Evolutionary conservation across 257 asterid genomes (phyloP).

Genomic region (Verbascum thapsus): DNA sequence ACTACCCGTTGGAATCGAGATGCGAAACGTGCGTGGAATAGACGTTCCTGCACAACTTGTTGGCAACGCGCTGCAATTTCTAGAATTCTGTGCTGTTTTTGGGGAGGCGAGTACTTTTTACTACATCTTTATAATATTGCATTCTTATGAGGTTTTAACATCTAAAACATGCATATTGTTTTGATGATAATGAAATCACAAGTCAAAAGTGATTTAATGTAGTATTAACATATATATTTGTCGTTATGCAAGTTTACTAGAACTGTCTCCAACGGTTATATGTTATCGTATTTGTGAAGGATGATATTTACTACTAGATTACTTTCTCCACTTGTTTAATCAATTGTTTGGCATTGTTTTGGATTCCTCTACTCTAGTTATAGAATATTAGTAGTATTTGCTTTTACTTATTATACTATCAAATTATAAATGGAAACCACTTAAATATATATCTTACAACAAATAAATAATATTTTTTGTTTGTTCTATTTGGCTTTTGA

Average conservation of each 20-base stretch:
- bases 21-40: slow-evolving; percentile 52
- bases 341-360: too few relatives aligned
- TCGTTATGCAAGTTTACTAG: neutral
- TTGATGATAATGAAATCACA: neutral
- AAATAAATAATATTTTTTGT: too few relatives aligned
- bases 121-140: slow-evolving; percentile 2
- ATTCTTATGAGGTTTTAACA: neutral
- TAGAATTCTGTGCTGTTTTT: slow-evolving; percentile 78
- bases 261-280: neutral
- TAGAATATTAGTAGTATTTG: neutral
- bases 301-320: too few relatives aligned
- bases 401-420: too few relatives aligned
- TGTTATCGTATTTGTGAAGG: neutral
- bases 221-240: neutral
- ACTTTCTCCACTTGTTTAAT: too few relatives aligned
- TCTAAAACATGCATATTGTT: neutral
- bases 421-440: neutral
- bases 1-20: slow-evolving; percentile 62
- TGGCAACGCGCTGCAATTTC: slow-evolving; percentile 79
- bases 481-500: slow-evolving; percentile 9
- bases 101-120: slow-evolving; percentile 58
- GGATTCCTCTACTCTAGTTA: neutral
- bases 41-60: slow-evolving; percentile 49
- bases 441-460: too few relatives aligned
- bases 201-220: neutral